A percentile compares a stretch with the other conserved stretches of the same genome.
phyloP scores from a whole-genome alignment of 2,329 filamentous ascomycete genomes.

The Phoma sp. region DNA sequence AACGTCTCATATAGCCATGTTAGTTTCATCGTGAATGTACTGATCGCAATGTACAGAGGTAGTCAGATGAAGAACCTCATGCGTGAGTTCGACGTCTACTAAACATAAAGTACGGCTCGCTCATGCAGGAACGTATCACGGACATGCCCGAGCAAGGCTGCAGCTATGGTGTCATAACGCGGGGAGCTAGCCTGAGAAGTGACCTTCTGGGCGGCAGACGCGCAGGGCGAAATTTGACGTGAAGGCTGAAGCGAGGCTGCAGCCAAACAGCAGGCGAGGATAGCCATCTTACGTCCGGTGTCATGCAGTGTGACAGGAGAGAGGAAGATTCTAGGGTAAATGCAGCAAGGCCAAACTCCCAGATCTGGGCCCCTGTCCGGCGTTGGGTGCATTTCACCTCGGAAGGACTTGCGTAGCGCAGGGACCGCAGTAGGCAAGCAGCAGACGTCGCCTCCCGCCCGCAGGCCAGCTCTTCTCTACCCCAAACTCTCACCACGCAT shows the following conservation, averaged over 20 bases:
- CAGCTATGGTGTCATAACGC: conserved; percentile 31
- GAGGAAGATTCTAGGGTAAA: conserved; percentile 23
- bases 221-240: conserved; percentile 17
- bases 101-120: not conserved
- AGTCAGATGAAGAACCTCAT: too few relatives aligned
- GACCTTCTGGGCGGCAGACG: conserved; percentile 11
- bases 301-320: conserved; percentile 17
- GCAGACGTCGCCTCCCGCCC: conserved; percentile 35
- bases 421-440: conserved; percentile 25
- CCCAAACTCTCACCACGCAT: conserved; percentile 30
- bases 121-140: conserved; percentile 11
- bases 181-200: conserved; percentile 28
- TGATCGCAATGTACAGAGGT: too few relatives aligned
- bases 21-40: too few relatives aligned
- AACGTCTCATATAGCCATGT: too few relatives aligned
- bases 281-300: not conserved
- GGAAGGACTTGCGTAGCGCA: conserved; percentile 36
- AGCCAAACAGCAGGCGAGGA: conserved; percentile 15
- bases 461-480: conserved; percentile 29
- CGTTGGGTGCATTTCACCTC: conserved; percentile 31
- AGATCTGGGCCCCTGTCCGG: conserved; percentile 21
- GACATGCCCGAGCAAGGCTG: conserved; percentile 14
- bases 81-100: not conserved
- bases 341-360: conserved; percentile 24
- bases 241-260: conserved; percentile 1